These are phyloP conservation scores for Sporothrix protearum DNA, from an alignment of 2,329 filamentous ascomycete genomes.

Conservation along the genomic window DNA sequence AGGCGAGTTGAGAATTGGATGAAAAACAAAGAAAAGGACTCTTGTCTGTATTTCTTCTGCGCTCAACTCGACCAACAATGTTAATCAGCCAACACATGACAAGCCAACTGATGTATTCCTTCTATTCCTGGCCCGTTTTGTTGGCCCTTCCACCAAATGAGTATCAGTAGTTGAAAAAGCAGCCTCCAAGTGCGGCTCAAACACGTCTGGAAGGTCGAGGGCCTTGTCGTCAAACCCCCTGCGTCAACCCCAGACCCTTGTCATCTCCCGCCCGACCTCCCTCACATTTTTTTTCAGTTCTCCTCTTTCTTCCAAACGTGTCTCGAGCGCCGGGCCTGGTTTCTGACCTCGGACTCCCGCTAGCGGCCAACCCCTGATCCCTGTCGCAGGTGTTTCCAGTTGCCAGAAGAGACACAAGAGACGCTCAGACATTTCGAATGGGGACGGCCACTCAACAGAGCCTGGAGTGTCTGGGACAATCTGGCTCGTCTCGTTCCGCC, in stretches of 20 bases:
- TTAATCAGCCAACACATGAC: not conserved
- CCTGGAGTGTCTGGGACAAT: not conserved
- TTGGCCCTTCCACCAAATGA: not conserved
- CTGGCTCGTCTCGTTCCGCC: constrained; percentile 3
- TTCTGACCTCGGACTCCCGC: constrained; percentile 22
- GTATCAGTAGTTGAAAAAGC: not conserved
- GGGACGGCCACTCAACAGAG: not conserved
- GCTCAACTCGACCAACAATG: not conserved
- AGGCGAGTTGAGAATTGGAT: not conserved
- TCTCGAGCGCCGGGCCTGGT: constrained; percentile 24
- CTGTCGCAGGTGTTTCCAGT: constrained; percentile 15
- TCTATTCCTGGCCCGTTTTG: not conserved
- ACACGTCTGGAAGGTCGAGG: too few relatives aligned
- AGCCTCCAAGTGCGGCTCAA: not conserved
- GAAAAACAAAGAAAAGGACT: not conserved
- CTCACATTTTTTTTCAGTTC: not conserved
- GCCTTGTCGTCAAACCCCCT: not conserved
- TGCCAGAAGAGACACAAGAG: not conserved
- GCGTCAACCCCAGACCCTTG: constrained; percentile 8
- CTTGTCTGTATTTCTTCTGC: not conserved
- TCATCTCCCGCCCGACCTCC: not conserved
- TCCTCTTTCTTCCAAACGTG: constrained; percentile 8
- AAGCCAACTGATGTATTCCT: not conserved
- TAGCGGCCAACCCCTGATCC: constrained; percentile 23
- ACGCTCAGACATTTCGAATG: not conserved